Base-by-base conservation (phyloP, 2,329 filamentous ascomycete genomes). In the Pseudogymnoascus sp. region DNA sequence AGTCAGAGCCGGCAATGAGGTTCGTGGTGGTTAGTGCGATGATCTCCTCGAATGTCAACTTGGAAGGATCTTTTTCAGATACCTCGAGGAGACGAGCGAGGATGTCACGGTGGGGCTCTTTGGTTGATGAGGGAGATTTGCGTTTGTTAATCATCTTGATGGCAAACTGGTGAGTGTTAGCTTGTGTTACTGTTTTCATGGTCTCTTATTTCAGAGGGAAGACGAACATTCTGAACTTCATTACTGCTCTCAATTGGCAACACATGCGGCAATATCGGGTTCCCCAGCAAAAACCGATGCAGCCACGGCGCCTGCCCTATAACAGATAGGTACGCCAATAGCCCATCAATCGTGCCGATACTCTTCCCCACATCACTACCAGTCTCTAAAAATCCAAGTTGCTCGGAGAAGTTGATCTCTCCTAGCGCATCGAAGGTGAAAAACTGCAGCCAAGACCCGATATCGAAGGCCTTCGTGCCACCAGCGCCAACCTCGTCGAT, bases 401-500 rank as follows among this genome's bases (percentile, higher is more conserved):
- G 64, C 3, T 66, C 68, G 21, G 66, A 72, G 24, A 74, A 74
- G 0, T 77, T 79, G 13, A 81, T 77, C 33, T 76, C 72, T 0
- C 77, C 77, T 24, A 82, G 79, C 0, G 79, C 77, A 54, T 81
- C 76, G 37, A 78, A 78, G 0, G 75, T 75, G 54, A 74, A 78
- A 63, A 68, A 78, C 61, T 78, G 76, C 57, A 78, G 67, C 73
- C 75, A 76, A 37, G 72, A 67, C 5, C 64, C 64, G 60, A 78
- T 66, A 64, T 81, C 73, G 4, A 80, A 63, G 0, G 63, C 57
- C 5, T 69, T 13, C 1, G 26, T 50, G 5, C 44, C 44, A 50
- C 44, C 44, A 17, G 26, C 44, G 3, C 44, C 44, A 10, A 0
- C 65, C 66, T 0, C 79, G 65, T 4, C 71, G 67, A 26, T 69